Conservation (phyloP, 2,329 filamentous ascomycete genomes). For the Clarireedia sp. region DNA sequence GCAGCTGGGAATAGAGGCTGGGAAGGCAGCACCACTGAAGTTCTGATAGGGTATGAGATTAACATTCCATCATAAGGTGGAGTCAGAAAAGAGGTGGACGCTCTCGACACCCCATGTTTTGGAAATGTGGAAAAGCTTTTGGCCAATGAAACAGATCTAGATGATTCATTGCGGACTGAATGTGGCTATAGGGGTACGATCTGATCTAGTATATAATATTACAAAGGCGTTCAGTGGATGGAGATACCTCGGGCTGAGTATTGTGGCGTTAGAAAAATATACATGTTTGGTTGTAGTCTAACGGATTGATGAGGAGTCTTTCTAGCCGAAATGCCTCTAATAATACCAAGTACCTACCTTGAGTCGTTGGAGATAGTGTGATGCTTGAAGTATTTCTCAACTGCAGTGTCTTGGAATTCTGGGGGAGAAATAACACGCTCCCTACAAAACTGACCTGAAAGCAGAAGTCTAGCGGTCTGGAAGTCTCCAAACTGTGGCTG, state of each 20-base stretch:
- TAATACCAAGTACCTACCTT: too few species aligned
- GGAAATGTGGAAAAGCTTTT: not conserved
- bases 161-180: not conserved
- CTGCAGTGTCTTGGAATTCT: too few species aligned
- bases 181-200: not conserved
- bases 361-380: too few species aligned
- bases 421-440: too few species aligned
- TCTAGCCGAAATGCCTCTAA: too few species aligned
- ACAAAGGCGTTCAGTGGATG: slow-evolving; percentile 1
- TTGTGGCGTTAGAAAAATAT: not conserved
- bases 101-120: not conserved
- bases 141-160: not conserved
- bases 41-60: slow-evolving; percentile 92
- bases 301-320: too few species aligned
- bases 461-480: too few species aligned
- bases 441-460: too few species aligned
- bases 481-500: too few species aligned
- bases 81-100: not conserved
- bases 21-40: slow-evolving; percentile 87
- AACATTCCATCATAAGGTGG: slow-evolving; percentile 15
- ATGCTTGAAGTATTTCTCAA: too few species aligned
- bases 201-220: not conserved
- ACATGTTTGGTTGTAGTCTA: not conserved
- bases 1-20: slow-evolving; percentile 88
- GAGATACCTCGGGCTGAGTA: slow-evolving; percentile 1